A percentile compares a stretch with the other conserved stretches of the same genome.
phyloP scores from a whole-genome alignment of 345 rosid species.

The Cochlearia excelsa region DNA sequence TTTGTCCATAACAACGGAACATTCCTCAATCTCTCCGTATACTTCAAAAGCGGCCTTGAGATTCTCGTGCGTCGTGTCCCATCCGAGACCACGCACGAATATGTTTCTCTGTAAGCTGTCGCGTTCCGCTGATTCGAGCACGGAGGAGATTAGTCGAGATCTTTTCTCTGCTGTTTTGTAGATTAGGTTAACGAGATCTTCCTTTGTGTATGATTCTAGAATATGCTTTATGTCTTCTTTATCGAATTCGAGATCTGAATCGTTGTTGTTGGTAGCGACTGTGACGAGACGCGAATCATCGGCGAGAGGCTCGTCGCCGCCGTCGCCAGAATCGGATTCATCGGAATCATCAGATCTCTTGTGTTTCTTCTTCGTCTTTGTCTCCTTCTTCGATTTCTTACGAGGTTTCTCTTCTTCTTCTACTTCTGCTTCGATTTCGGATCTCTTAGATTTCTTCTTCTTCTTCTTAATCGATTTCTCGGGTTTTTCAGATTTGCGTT shows the following conservation, averaged over 20 bases:
- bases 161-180: slow-evolving; percentile 31
- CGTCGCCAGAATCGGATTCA: slow-evolving; percentile 15
- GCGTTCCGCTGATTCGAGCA: slow-evolving; percentile 32
- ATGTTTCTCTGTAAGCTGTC: slow-evolving; percentile 37
- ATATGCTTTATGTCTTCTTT: slow-evolving; percentile 32
- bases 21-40: slow-evolving; percentile 38
- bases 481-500: slow-evolving; percentile 27
- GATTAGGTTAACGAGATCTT: slow-evolving; percentile 47
- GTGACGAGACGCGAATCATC: slow-evolving; percentile 17
- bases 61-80: slow-evolving; percentile 41
- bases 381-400: slow-evolving; percentile 18
- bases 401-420: slow-evolving; percentile 27
- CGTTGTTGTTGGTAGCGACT: slow-evolving; percentile 10
- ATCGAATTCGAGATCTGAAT: slow-evolving; percentile 37
- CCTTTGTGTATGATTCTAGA: slow-evolving; percentile 47
- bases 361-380: slow-evolving; percentile 30
- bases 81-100: slow-evolving; percentile 44
- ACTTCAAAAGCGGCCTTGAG: slow-evolving; percentile 36
- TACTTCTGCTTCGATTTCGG: background rate
- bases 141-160: slow-evolving; percentile 29
- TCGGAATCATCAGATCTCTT: slow-evolving; percentile 27
- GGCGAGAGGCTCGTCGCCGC: background rate
- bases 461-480: slow-evolving; percentile 7
- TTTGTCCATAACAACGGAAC: slow-evolving; percentile 40
- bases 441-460: slow-evolving; percentile 27